These are phyloP conservation scores for Naganishia albida DNA, from an alignment of 1,284 basidiomycete species.

Conservation along the genomic window DNA sequence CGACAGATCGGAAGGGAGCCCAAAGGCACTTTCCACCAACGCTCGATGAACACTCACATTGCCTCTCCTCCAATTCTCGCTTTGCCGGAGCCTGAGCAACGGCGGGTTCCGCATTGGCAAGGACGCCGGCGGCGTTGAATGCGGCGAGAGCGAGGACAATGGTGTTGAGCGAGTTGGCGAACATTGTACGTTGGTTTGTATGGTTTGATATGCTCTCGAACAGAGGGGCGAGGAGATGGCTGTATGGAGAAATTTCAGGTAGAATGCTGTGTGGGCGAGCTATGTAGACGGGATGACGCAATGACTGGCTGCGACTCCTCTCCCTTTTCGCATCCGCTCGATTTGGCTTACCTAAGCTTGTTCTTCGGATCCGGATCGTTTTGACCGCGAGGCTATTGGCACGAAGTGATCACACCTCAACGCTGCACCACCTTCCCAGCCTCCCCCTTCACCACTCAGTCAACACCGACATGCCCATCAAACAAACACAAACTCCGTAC, in stretches of 20 bases:
- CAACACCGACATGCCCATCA: constrained; percentile 63
- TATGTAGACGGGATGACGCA: not conserved
- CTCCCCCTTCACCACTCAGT: not conserved
- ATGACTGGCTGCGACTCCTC: not conserved
- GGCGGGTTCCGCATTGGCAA: constrained; percentile 5
- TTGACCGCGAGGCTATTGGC: constrained; percentile 24
- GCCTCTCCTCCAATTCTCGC: constrained; percentile 12
- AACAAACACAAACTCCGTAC: constrained; percentile 69
- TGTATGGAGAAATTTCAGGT: not conserved
- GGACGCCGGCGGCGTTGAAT: constrained; percentile 6
- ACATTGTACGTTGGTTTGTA: constrained; percentile 2
- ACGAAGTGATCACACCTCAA: not conserved
- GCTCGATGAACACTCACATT: constrained; percentile 2
- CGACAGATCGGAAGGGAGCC: not conserved
- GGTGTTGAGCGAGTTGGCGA: constrained; percentile 15
- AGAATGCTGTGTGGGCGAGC: not conserved
- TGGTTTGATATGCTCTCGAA: not conserved
- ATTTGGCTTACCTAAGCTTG: constrained; percentile 3
- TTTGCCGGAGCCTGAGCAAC: constrained; percentile 5
- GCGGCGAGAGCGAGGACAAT: constrained; percentile 22
- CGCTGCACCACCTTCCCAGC: not conserved
- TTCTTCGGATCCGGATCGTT: constrained; percentile 12
- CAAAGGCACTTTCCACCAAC: not conserved
- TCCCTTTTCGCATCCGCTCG: not conserved
- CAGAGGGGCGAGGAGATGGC: too few relatives aligned